Conservation (phyloP, 306 rosid genomes). For the Quillaja saponaria region DNA sequence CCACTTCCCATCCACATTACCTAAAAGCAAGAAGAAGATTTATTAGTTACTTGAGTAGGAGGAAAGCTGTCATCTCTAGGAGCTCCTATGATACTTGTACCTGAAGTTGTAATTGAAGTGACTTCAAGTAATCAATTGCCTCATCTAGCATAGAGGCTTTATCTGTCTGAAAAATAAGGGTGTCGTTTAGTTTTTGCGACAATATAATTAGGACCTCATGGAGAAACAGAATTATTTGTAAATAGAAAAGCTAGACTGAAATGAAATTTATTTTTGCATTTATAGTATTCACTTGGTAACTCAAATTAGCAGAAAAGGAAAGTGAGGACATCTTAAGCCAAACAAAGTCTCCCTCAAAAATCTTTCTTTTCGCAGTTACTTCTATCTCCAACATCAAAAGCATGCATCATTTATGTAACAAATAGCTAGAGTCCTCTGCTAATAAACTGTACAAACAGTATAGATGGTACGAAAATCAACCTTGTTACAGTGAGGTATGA, state of each 20-base stretch:
- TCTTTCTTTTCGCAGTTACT: not conserved
- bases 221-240: constrained; percentile 3
- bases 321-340: not conserved
- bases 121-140: constrained; percentile 84
- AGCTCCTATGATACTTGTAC: constrained; percentile 35
- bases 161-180: constrained; percentile 63
- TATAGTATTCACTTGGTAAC: not conserved
- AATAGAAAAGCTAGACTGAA: not conserved
- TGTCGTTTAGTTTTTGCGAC: constrained; percentile 9
- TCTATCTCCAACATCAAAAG: constrained; percentile 5
- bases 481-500: constrained; percentile 88
- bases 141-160: constrained; percentile 90
- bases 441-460: not conserved
- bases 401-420: constrained; percentile 14
- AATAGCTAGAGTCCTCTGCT: not conserved
- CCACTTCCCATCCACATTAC: constrained; percentile 92
- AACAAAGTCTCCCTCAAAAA: no score
- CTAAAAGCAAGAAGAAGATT: constrained; percentile 38
- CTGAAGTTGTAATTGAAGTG: constrained; percentile 90
- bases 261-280: not conserved
- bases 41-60: constrained; percentile 9
- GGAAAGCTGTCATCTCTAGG: constrained; percentile 13
- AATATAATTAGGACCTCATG: constrained; percentile 15
- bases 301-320: not conserved
- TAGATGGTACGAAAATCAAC: constrained; percentile 38